Base-by-base conservation (phyloP, 345 rosid genomes). In the Citrus sp. region DNA sequence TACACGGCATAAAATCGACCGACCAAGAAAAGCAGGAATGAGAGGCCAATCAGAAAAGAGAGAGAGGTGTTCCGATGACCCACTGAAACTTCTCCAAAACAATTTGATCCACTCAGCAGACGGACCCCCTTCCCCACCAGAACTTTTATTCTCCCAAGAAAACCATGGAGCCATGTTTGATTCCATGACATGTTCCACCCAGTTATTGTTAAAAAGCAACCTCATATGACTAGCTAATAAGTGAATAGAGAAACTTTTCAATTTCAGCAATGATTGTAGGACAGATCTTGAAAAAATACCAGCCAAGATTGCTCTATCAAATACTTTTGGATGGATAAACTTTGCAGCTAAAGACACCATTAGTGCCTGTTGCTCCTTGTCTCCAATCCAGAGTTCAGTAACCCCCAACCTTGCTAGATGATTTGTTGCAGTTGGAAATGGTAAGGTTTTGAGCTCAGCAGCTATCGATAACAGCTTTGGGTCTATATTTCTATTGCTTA, bases 21-120 rank as follows among this genome's bases (percentile, higher is more conserved):
- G 87, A 55, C 98, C 98, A 80, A 93, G 97, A 85, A 93, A 91
- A 67, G 97, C 97, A 88, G 98, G 98, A 87, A 94, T 88, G 72
- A 94, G 78, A 49, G 98, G 98, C 98, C 98, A 94, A 77, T 94
- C 97, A 25, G 90, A 86, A 78, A 93, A 94, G 70, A 90, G 88
- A 56, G 88, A 84, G 71, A 93, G 89, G 49, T 92, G 90, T 69
- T 89, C 97, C 27, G 82, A 81, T 58, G 95, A 89, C 70, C 89
- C 90, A 80, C 81, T 84, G 80, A 89, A 93, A 78, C 86, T 85
- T 82, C 89, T 93, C 98, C 98, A 94, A 79, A 94, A 94, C 76
- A 92, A 89, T 79, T 83, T 85, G 79, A 94, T 82, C 98, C 98
- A 94, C 80, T 92, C 94, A 79, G 93, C 88, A 62, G 98, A 88